A percentile compares a stretch with the other conserved stretches of the same genome.
These are phyloP conservation scores for Aspergillus fumigatus DNA, from an alignment of 2,329 filamentous ascomycete species.

Conservation along the genomic window DNA sequence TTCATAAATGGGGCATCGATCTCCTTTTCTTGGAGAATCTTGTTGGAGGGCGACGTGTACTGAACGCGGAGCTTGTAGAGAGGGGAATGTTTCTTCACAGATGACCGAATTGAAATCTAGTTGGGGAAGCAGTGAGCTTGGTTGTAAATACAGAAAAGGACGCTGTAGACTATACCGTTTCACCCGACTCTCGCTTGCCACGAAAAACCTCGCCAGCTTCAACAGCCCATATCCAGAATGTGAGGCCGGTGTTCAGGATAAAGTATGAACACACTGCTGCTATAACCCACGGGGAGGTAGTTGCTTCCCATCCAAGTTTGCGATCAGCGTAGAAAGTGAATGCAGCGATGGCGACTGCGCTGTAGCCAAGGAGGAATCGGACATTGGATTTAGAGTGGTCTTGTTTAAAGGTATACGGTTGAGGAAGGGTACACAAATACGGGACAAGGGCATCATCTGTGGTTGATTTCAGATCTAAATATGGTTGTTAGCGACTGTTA, in stretches of 20 bases:
- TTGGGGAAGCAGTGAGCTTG: conserved; percentile 2
- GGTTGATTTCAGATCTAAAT: conserved; percentile 86
- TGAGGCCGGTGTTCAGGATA: conserved; percentile 70
- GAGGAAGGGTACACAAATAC: conserved; percentile 82
- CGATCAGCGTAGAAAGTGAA: conserved; percentile 90
- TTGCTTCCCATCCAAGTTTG: conserved; percentile 81
- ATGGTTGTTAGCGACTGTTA: conserved; percentile 5
- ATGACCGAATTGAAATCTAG: conserved; percentile 69
- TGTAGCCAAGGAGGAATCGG: conserved; percentile 77
- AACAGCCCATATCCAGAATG: conserved; percentile 77
- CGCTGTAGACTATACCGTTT: conserved; percentile 46
- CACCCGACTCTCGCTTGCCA: conserved; percentile 65
- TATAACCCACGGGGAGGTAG: conserved; percentile 70
- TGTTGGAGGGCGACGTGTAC: conserved; percentile 37
- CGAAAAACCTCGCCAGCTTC: conserved; percentile 81
- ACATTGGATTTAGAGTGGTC: conserved; percentile 77
- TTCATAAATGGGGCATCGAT: conserved; percentile 55
- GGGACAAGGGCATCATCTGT: conserved; percentile 91
- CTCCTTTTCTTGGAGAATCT: conserved; percentile 42
- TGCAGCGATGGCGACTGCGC: conserved; percentile 72
- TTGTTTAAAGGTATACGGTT: conserved; percentile 62
- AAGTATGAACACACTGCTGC: conserved; percentile 76
- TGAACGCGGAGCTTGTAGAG: conserved; percentile 70
- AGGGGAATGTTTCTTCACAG: conserved; percentile 73
- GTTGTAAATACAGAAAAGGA: background rate